These are phyloP conservation scores for Solanum sejunctum DNA, from an alignment of 257 asterid genomes.

Conservation along the genomic window DNA sequence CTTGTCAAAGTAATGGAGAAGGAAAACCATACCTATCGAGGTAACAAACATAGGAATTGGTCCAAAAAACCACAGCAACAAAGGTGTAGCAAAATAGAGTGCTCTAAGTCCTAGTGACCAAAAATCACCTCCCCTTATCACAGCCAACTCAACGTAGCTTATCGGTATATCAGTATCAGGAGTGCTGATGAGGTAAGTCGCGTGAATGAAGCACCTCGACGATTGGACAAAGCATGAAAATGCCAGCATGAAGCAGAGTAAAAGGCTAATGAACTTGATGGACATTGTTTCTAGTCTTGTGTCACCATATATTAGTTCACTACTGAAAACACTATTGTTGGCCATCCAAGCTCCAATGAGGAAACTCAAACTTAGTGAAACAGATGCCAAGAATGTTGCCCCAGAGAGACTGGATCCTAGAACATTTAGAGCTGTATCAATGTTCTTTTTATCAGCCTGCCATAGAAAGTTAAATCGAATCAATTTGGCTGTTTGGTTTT, in stretches of 20 bases:
- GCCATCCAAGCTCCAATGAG: constrained; percentile 49
- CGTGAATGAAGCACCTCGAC: constrained; percentile 25
- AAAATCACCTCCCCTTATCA: constrained; percentile 31
- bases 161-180: constrained; percentile 35
- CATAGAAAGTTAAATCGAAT: neutral
- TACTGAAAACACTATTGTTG: constrained; percentile 12
- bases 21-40: neutral
- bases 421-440: constrained; percentile 12
- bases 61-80: constrained; percentile 46
- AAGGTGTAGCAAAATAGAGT: constrained; percentile 35
- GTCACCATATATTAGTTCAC: constrained; percentile 29
- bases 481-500: too few species aligned
- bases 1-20: neutral
- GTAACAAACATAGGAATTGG: constrained; percentile 24
- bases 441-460: neutral
- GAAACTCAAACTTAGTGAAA: constrained; percentile 33
- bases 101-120: constrained; percentile 40
- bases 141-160: constrained; percentile 17
- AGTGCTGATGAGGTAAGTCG: constrained; percentile 35
- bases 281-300: constrained; percentile 14
- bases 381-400: constrained; percentile 35
- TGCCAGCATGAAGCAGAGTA: constrained; percentile 29
- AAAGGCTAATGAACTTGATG: constrained; percentile 18
- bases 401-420: constrained; percentile 11
- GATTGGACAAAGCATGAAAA: constrained; percentile 37